phyloP scores from a whole-genome alignment of 371 early-diverging fungal genomes.

The Thermomucor indicae-seudaticae region DNA sequence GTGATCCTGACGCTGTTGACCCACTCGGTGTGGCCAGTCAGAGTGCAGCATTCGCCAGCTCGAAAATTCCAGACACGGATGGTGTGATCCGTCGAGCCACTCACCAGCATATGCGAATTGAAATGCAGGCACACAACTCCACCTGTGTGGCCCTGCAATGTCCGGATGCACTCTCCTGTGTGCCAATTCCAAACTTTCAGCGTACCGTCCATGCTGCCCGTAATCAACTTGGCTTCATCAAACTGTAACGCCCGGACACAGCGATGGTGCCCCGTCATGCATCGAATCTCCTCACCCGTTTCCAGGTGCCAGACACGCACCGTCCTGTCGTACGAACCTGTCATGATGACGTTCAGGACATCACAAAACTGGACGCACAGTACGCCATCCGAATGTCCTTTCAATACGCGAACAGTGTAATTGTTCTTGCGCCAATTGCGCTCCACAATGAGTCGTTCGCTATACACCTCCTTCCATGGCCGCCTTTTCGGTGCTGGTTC shows the following conservation, averaged over 20 bases:
- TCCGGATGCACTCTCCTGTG: slow-evolving; percentile 83
- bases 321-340: slow-evolving; percentile 83
- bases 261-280: slow-evolving; percentile 81
- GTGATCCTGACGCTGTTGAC: slow-evolving; percentile 83
- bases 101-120: slow-evolving; percentile 72
- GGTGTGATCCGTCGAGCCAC: slow-evolving; percentile 82
- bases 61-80: slow-evolving; percentile 92
- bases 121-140: slow-evolving; percentile 88
- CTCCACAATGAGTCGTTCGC: slow-evolving; percentile 78
- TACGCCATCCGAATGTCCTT: slow-evolving; percentile 85
- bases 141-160: slow-evolving; percentile 77
- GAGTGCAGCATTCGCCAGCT: slow-evolving; percentile 71
- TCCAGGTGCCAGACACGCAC: slow-evolving; percentile 81
- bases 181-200: slow-evolving; percentile 97
- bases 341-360: slow-evolving; percentile 59
- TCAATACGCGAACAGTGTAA: slow-evolving; percentile 50
- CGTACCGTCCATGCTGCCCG: slow-evolving; percentile 90
- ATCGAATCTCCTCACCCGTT: slow-evolving; percentile 65
- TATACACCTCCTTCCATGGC: slow-evolving; percentile 83
- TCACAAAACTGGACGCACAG: slow-evolving; percentile 88
- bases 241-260: slow-evolving; percentile 87
- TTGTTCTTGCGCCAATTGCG: slow-evolving; percentile 83
- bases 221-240: slow-evolving; percentile 78
- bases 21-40: slow-evolving; percentile 83
- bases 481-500: slow-evolving; percentile 19